Base-by-base conservation (phyloP, 345 rosid genomes). In the Arabidopsis arenosa region DNA sequence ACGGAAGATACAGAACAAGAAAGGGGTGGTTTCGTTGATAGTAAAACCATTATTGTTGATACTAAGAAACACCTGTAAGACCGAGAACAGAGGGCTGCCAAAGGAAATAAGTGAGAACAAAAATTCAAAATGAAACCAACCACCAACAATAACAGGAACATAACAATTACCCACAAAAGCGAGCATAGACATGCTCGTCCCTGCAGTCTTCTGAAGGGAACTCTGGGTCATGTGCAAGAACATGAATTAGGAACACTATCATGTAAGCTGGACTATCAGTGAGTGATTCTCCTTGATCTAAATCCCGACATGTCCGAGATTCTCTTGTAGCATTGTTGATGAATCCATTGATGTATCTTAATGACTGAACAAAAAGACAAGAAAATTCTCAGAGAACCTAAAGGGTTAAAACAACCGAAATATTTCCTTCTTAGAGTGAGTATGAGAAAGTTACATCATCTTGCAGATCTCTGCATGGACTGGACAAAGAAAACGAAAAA, bases 31-130 rank as follows among this genome's bases (percentile, higher is more conserved):
- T 62, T 87, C 86, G 37, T 82, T 57, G 80, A 63, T 26, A 26
- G 23, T 83, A 66, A 76, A 84, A 47, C 79, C 77, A 73, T 72
- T 79, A 45, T 55, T 59, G 67, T 58, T 73, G 45, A 84, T 67
- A 75, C 79, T 81, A 54, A 89, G 68, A 78, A 88, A 85, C 51
- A 83, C 83, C 66, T 74, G 83, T 47, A 94, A 61, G 80, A 81
- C 70, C 9, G 75, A 83, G 79, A 94, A 86, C 61, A 94, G 80
- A 55, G 97, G 98, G 61, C 96, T 94, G 92, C 87, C 84, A 70
- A 70, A 65, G 41, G 81, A 58, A 79, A 79, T 49, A 36, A 52
- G 73, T 80, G 47, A 67, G 59, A 56, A 61, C 14, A 51, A 68
- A 47, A 41, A 8, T 43, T 36, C 40, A 66, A 63, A 36, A 30